A percentile compares a stretch with the other conserved stretches of the same genome.
Conservation (phyloP, 2,329 filamentous ascomycete species). For the Boeremia exigua region DNA sequence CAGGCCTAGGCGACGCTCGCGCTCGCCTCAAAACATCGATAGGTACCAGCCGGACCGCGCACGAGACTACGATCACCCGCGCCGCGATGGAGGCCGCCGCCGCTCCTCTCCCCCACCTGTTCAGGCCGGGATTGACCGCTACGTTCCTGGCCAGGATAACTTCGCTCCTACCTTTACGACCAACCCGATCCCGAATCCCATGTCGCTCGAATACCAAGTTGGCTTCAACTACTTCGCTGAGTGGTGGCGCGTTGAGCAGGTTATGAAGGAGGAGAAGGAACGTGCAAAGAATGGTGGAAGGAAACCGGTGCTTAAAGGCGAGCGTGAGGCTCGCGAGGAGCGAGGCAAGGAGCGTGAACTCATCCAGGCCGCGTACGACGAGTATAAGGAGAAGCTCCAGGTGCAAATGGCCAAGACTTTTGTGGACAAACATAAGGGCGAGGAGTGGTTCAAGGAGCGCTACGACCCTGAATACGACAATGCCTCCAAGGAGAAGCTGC, state of each 20-base stretch:
- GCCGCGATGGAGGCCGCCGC: conserved; percentile 66
- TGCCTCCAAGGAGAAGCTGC: conserved; percentile 74
- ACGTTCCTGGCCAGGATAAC: conserved; percentile 75
- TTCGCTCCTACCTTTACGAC: conserved; percentile 58
- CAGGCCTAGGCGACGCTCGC: conserved; percentile 62
- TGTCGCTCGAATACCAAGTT: conserved; percentile 77
- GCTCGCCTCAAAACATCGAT: conserved; percentile 74
- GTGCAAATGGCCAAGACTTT: conserved; percentile 84
- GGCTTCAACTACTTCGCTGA: conserved; percentile 86
- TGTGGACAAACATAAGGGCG: conserved; percentile 88
- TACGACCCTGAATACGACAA: conserved; percentile 86
- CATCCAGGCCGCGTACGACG: conserved; percentile 73
- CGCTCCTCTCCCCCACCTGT: conserved; percentile 64
- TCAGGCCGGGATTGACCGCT: conserved; percentile 80
- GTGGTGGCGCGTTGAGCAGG: conserved; percentile 84
- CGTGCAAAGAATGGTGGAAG: conserved; percentile 72
- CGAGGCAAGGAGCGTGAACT: conserved; percentile 78
- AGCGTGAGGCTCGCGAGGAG: conserved; percentile 73
- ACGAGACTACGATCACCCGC: conserved; percentile 71
- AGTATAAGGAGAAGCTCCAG: conserved; percentile 70
- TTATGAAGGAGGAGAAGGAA: conserved; percentile 82
- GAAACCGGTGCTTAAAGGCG: conserved; percentile 67
- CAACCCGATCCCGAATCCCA: conserved; percentile 75
- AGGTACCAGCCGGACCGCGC: conserved; percentile 76
- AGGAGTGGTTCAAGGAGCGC: conserved; percentile 97